phyloP scores from a whole-genome alignment of 371 early-diverging fungal species.

The Haplosporangium sp. region DNA sequence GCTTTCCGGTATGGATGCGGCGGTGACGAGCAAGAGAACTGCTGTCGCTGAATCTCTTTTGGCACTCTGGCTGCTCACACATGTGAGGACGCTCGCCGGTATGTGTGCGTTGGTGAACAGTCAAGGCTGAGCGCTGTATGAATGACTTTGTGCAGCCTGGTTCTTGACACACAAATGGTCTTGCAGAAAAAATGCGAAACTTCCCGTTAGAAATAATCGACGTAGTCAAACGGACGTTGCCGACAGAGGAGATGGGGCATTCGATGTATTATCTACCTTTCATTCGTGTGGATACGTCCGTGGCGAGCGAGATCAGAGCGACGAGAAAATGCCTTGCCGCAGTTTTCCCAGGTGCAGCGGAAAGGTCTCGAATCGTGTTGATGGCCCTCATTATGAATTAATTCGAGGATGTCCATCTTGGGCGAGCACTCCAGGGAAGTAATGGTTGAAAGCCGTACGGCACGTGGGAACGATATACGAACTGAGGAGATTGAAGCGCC shows the following conservation, averaged over 20 bases:
- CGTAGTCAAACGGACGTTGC: neutral
- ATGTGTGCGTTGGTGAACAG: slow-evolving; percentile 83
- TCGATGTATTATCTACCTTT: slow-evolving; percentile 52
- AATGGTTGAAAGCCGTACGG: slow-evolving; percentile 43
- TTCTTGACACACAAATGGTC: slow-evolving; percentile 75
- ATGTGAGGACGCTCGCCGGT: slow-evolving; percentile 83
- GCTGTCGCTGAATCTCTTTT: slow-evolving; percentile 72
- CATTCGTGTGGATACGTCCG: slow-evolving; percentile 81
- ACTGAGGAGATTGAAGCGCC: slow-evolving; percentile 16
- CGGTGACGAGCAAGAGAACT: slow-evolving; percentile 62
- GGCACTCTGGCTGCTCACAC: slow-evolving; percentile 69
- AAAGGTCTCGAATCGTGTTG: slow-evolving; percentile 63
- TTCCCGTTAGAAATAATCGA: slow-evolving; percentile 5
- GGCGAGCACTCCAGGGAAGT: slow-evolving; percentile 23
- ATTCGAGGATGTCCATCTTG: slow-evolving; percentile 72
- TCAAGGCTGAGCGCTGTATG: slow-evolving; percentile 81
- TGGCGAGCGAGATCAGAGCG: slow-evolving; percentile 82
- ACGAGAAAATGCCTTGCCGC: slow-evolving; percentile 79
- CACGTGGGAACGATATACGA: slow-evolving; percentile 9
- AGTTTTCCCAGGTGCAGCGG: slow-evolving; percentile 72
- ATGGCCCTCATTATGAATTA: slow-evolving; percentile 64
- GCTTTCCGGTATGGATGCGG: slow-evolving; percentile 79
- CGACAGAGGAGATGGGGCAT: neutral
- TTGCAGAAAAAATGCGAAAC: slow-evolving; percentile 5
- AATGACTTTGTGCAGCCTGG: slow-evolving; percentile 78